Evolutionary conservation across 2,329 filamentous ascomycete genomes (phyloP).

Genomic region (Penicillium sp.): DNA sequence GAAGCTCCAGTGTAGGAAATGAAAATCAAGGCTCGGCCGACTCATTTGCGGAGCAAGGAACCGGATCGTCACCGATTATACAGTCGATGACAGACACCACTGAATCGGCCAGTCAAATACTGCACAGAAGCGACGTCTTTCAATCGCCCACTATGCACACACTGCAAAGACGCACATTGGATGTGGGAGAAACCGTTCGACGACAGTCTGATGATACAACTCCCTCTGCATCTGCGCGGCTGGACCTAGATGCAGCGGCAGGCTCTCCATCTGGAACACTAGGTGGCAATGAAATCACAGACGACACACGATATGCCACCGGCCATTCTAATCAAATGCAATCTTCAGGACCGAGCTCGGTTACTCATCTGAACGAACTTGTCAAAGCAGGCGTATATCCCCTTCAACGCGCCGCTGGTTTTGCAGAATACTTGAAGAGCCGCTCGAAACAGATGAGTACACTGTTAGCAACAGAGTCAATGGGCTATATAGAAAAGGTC

Average conservation of each 20-base stretch:
- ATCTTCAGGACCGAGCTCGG: conserved; percentile 26
- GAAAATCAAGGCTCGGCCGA: conserved; percentile 65
- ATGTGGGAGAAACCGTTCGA: conserved; percentile 26
- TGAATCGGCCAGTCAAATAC: conserved; percentile 85
- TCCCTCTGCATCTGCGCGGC: conserved; percentile 29
- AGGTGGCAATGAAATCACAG: conserved; percentile 9
- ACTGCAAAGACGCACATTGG: conserved; percentile 30
- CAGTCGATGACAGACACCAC: conserved; percentile 70
- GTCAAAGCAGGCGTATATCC: conserved; percentile 68
- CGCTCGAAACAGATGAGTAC: conserved; percentile 78
- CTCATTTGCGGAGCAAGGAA: conserved; percentile 73
- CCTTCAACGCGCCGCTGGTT: conserved; percentile 74
- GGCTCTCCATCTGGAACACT: not conserved
- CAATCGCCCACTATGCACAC: conserved; percentile 66
- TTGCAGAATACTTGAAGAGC: conserved; percentile 78
- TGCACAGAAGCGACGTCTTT: conserved; percentile 84
- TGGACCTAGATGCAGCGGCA: conserved; percentile 13
- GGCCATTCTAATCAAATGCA: conserved; percentile 29
- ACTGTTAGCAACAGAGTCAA: conserved; percentile 81
- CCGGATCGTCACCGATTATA: conserved; percentile 66
- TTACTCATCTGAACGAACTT: conserved; percentile 57
- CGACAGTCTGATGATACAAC: conserved; percentile 39
- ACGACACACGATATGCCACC: conserved; percentile 15
- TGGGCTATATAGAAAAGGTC: conserved; percentile 95
- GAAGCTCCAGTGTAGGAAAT: conserved; percentile 63